phyloP scores from a whole-genome alignment of 345 rosid species.

The Atalantia buxifolia region DNA sequence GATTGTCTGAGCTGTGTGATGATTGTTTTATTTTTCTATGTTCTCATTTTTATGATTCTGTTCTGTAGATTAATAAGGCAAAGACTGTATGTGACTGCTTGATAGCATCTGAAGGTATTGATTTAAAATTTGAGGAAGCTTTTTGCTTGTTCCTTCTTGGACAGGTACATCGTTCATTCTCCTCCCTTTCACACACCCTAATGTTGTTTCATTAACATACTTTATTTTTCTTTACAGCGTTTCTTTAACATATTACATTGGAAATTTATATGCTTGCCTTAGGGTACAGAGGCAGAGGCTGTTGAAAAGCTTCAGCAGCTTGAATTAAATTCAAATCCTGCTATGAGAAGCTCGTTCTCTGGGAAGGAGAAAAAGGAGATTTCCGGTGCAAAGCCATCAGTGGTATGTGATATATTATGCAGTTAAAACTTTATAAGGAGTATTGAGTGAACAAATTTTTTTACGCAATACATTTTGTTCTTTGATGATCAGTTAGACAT shows the following conservation, averaged over 20 bases:
- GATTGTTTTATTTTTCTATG: constrained; percentile 7
- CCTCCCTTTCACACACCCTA: background rate
- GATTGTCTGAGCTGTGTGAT: background rate
- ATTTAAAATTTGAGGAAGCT: constrained; percentile 89
- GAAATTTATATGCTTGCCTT: constrained; percentile 27
- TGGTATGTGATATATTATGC: constrained; percentile 44
- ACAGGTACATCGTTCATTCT: constrained; percentile 49
- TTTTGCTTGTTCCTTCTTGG: constrained; percentile 83
- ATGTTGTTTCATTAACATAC: constrained; percentile 12
- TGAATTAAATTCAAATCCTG: constrained; percentile 55
- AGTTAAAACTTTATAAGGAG: background rate
- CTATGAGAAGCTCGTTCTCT: constrained; percentile 41
- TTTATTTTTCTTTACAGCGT: background rate
- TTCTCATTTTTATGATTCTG: constrained; percentile 17
- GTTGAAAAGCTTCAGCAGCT: constrained; percentile 68
- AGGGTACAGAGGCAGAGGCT: constrained; percentile 75
- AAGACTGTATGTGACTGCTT: constrained; percentile 73
- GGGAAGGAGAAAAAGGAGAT: constrained; percentile 52
- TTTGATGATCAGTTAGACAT: background rate
- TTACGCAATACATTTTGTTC: constrained; percentile 7
- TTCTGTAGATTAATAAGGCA: constrained; percentile 74
- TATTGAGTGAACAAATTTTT: background rate
- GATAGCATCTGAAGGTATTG: constrained; percentile 74
- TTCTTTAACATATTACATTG: background rate
- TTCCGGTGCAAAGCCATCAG: constrained; percentile 39